Evolutionary conservation across 1,284 basidiomycete species (phyloP), one percentile per base, ranked within the genome.

Genomic region (Vanrija pseudolonga): DNA sequence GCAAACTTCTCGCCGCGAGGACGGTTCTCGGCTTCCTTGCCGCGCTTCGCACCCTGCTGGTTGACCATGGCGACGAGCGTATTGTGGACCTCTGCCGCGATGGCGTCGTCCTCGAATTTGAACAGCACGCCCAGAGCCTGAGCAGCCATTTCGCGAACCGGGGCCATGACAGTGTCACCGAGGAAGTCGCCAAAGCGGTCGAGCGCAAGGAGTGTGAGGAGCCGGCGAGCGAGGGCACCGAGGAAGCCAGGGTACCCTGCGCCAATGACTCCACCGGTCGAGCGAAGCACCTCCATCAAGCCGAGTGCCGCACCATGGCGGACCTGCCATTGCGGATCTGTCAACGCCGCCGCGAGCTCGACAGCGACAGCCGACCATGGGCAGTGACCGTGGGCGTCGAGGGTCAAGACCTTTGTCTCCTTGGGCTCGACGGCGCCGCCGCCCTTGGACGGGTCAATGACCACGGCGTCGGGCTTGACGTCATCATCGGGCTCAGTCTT

Each of bases 121-220:
- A 98, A 82, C 14, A 97, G 81, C 11, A 92, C 86, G 5, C 93
- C 95, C 1, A 98, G 81, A 0, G 94, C 93, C 74, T 98, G 96
- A 18, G 91, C 91, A 1, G 92, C 92, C 0, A 90, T 96, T 74
- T 99, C 96, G 45, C 96, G 85, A 2, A 99, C 95, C 23, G 96
- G 96, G 6, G 95, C 95, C 18, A 98, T 85, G 45, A 98, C 88
- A 73, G 91, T 93, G 71, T 99, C 96, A 7, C 93, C 90, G 41
- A 98, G 86, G 70, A 96, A 99, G 77, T 99, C 96, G 8, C 94
- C 93, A 64, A 99, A 97, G 15, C 96, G 85, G 75, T 99, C 96
- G 18, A 98, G 81, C n/a, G 93, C 87, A 62, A 98, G 89, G 12
- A 98, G 85, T 62, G 87, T 89, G 2, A 98, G 83, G 47, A 98